These are phyloP conservation scores for Ascochyta koolunga DNA, from an alignment of 2,329 filamentous ascomycete genomes.

Conservation along the genomic window DNA sequence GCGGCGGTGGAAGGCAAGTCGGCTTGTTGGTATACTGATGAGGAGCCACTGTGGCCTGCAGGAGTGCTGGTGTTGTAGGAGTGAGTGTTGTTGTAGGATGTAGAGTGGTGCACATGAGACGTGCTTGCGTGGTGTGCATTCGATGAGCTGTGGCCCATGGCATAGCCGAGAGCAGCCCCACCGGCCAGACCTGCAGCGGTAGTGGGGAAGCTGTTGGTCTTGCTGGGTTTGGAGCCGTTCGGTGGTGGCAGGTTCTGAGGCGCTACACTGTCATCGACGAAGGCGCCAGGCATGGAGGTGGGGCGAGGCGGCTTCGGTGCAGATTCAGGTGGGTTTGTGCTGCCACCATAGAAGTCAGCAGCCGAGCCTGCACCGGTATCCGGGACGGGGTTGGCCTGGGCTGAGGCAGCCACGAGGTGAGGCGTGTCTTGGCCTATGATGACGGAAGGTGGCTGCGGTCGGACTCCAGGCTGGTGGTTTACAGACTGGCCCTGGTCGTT, in stretches of 20 bases:
- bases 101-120: slow-evolving; percentile 32
- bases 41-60: slow-evolving; percentile 6
- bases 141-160: slow-evolving; percentile 42
- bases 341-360: slow-evolving; percentile 59
- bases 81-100: slow-evolving; percentile 30
- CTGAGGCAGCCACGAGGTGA: slow-evolving; percentile 61
- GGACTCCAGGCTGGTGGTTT: slow-evolving; percentile 63
- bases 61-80: slow-evolving; percentile 3
- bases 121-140: slow-evolving; percentile 31
- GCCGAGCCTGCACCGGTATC: slow-evolving; percentile 67
- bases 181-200: slow-evolving; percentile 45
- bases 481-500: slow-evolving; percentile 67
- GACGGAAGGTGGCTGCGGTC: slow-evolving; percentile 59
- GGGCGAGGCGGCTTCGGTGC: slow-evolving; percentile 46
- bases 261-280: slow-evolving; percentile 38
- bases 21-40: slow-evolving; percentile 39
- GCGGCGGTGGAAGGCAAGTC: slow-evolving; percentile 30
- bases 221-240: slow-evolving; percentile 32
- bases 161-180: slow-evolving; percentile 53
- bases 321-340: slow-evolving; percentile 24
- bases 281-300: slow-evolving; percentile 45
- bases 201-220: slow-evolving; percentile 40
- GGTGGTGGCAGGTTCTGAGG: slow-evolving; percentile 45
- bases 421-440: slow-evolving; percentile 60
- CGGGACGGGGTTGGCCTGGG: slow-evolving; percentile 58